Evolutionary conservation across 2,329 filamentous ascomycete genomes (phyloP), one percentile per base, ranked within the genome.

Genomic region (Didymella sp.): DNA sequence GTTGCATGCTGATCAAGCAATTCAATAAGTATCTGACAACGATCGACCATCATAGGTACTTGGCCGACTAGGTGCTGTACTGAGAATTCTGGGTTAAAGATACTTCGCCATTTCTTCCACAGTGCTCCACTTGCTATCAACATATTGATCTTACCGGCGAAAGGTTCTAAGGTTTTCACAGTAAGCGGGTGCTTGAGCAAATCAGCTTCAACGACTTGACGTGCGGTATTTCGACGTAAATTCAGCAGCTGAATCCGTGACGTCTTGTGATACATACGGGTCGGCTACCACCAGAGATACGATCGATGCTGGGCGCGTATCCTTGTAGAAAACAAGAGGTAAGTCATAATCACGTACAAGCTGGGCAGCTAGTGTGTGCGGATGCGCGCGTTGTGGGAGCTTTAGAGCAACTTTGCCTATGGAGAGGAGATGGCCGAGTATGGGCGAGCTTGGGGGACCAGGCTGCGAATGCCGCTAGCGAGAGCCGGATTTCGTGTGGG

Each of bases 31-130:
- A 67, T 61, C 11, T 66, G 33, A 11, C 65, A 68, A 24, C 73
- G 69, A 12, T 78, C 73, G 2, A 79, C 72, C 13, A 80, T 75
- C 4, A 56, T 53, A 0, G 77, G 73, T 2, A 67, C 72, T 47
- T 78, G 73, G 6, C 71, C 73, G 68, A 78, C 76, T 9, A 79
- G 66, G 60, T 79, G 75, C 11, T 67, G 58, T 15, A 69, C 58
- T 0, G 70, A 68, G 50, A 80, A 80, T 3, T 76, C 77, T 4
- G 77, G 77, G 46, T 79, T 80, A 71, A 81, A 81, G 6, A 76
- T 72, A 27, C 61, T 63, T 42, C 79, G 69, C 77, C 77, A 79
- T 52, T 73, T 76, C 65, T 80, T 80, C 79, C 79, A 80, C 15
- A 63, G 50, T 6, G 69, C 56, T 1, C 77, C 78, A 24, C 78